Evolutionary conservation across 352 stramenopile species (phyloP), one percentile per base, ranked within the genome.

Genomic region (Phytopythium litorale): DNA sequence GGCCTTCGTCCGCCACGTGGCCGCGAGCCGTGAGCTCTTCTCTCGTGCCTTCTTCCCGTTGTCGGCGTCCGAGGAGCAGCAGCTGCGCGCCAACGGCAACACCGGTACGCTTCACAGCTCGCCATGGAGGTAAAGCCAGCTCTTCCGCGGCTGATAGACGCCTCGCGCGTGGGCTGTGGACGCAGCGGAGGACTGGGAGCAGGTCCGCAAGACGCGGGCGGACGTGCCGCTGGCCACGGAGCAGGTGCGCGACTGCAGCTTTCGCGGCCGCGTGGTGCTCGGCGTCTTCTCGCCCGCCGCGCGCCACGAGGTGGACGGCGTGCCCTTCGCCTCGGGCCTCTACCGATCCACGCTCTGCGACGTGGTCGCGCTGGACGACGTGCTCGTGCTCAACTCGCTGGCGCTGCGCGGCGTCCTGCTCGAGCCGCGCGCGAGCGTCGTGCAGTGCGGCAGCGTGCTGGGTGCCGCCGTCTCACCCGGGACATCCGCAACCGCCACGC

Each of bases 311-410:
- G 66, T 91, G 15, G 79, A 88, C 33, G 72, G 71, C 21, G 78
- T 92, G 5, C 60, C 71, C 3, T 84, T 96, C 38, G 58, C 60
- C 18, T 74, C 74, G 7, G 87, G 87, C 9, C 77, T 84, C 58
- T 94, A 89, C 70, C 85, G 81, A 57, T 77, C 84, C 43, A 81
- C 75, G 45, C 64, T 96, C 30, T 72, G 73, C 54, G 68, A 94
- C 49, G 74, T 58, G 0, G 65, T 89, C 23, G 67, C 93, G n/a
- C 65, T 91, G 32, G 80, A 94, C 62, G 68, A 94, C 40, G 81
- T 81, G 23, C 77, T 96, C 43, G 82, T 96, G 58, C 73, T 77
- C 60, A 77, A 93, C 74, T 90, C 78, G 30, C 61, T 80, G 16
- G 75, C 84, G 56, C 68, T 94, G 4, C 65, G 68, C 48, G 60